Evolutionary conservation across 192 early-diverging fungal genomes (phyloP).

Genomic region (Coemansia sp.): DNA sequence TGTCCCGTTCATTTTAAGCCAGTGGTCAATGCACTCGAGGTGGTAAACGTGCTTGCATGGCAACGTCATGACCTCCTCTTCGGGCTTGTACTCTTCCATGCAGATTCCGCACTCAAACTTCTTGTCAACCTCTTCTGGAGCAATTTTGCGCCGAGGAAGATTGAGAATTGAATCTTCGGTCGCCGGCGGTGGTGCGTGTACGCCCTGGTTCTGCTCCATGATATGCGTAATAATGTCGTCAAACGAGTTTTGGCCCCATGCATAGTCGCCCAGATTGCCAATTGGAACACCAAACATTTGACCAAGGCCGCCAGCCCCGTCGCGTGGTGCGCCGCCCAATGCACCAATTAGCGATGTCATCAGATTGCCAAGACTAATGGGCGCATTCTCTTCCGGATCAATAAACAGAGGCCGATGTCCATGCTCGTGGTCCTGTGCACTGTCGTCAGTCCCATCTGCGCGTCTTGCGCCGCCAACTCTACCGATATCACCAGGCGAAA

Average conservation of each 20-base stretch:
- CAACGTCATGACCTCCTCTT: conserved; percentile 66
- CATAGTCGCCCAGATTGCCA: conserved; percentile 80
- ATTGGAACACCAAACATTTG: conserved; percentile 51
- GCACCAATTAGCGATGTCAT: conserved; percentile 48
- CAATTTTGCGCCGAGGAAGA: conserved; percentile 60
- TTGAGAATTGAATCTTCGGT: conserved; percentile 70
- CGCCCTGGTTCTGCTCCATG: conserved; percentile 71
- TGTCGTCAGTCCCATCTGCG: background rate
- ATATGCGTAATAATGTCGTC: conserved; percentile 88
- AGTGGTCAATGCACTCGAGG: conserved; percentile 81
- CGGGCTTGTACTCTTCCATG: conserved; percentile 79
- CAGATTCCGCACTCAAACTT: conserved; percentile 84
- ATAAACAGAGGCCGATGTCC: conserved; percentile 41
- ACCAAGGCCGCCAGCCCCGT: conserved; percentile 19
- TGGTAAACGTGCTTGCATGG: conserved; percentile 92
- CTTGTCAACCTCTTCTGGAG: conserved; percentile 57
- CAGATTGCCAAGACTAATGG: conserved; percentile 37
- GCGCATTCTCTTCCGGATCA: conserved; percentile 48
- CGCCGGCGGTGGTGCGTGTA: conserved; percentile 70
- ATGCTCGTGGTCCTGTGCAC: conserved; percentile 12
- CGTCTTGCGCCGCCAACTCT: background rate
- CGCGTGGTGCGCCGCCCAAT: conserved; percentile 36
- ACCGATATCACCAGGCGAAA: conserved; percentile 10
- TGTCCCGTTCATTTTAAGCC: conserved; percentile 92
- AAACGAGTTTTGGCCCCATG: conserved; percentile 73